Conservation (phyloP, 148 eudicot genomes). For the Rhododendron simsii region DNA sequence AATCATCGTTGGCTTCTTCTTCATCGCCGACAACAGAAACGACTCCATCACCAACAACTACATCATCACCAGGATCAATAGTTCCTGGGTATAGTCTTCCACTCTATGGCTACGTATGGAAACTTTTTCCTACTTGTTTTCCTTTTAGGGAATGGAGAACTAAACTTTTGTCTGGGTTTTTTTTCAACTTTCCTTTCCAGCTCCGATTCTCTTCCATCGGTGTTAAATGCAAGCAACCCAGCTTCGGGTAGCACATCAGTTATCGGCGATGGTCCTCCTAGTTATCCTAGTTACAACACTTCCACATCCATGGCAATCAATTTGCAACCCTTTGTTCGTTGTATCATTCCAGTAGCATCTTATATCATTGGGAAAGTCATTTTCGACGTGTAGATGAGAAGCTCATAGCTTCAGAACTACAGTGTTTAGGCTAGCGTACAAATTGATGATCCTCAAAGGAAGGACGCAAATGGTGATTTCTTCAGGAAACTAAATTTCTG, state of each 20-base stretch:
- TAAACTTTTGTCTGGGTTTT: background rate
- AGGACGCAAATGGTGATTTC: background rate
- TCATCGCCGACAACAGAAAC: slow-evolving; percentile 24
- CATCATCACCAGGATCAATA: slow-evolving; percentile 36
- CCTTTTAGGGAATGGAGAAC: background rate
- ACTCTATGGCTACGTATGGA: background rate
- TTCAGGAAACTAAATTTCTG: background rate
- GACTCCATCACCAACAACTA: slow-evolving; percentile 20
- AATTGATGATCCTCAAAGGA: background rate
- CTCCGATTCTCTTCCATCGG: slow-evolving; percentile 46
- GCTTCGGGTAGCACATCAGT: slow-evolving; percentile 29
- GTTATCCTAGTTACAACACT: slow-evolving; percentile 25
- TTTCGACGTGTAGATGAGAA: slow-evolving; percentile 25
- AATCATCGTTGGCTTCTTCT: slow-evolving; percentile 30
- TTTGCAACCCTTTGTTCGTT: slow-evolving; percentile 30
- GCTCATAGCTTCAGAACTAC: slow-evolving; percentile 10
- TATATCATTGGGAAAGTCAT: slow-evolving; percentile 28
- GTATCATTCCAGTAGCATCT: slow-evolving; percentile 27
- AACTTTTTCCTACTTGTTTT: background rate
- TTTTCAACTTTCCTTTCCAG: slow-evolving; percentile 26
- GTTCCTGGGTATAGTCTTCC: slow-evolving; percentile 30
- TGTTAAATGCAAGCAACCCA: slow-evolving; percentile 38
- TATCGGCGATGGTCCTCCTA: slow-evolving; percentile 45
- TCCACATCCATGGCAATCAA: slow-evolving; percentile 41
- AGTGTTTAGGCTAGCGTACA: slow-evolving; percentile 3